phyloP scores from a whole-genome alignment of 2,329 filamentous ascomycete genomes.

The Beauveria sp. region DNA sequence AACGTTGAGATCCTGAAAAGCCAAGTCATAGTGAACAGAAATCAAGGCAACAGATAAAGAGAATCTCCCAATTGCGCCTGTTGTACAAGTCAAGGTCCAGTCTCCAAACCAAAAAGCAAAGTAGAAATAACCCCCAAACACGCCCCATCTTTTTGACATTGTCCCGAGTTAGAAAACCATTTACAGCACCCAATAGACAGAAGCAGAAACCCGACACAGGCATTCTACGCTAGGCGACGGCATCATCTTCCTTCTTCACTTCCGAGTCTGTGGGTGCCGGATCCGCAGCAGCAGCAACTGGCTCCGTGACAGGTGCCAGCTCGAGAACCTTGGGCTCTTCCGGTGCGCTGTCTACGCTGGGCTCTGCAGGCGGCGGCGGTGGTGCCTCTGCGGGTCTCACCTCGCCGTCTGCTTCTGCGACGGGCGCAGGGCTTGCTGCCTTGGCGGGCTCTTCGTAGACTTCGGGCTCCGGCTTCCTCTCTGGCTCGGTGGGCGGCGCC shows the following conservation, averaged over 20 bases:
- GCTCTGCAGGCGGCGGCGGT: not conserved
- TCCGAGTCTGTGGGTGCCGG: not conserved
- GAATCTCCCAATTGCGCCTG: slow-evolving; percentile 1
- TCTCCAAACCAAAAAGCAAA: not conserved
- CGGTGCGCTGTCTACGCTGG: not conserved
- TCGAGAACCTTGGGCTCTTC: slow-evolving; percentile 1
- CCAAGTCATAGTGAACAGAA: not conserved
- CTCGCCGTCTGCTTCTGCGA: slow-evolving; percentile 1
- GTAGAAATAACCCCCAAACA: not conserved
- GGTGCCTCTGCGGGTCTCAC: not conserved
- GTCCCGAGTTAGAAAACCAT: not conserved
- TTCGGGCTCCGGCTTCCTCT: not conserved
- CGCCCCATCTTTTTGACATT: not conserved
- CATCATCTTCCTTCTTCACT: not conserved
- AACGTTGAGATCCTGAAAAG: not conserved
- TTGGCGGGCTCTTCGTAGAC: not conserved
- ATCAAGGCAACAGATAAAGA: not conserved
- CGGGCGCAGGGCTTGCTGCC: not conserved
- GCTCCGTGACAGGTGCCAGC: not conserved
- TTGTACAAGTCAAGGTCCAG: slow-evolving; percentile 3
- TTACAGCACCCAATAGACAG: not conserved
- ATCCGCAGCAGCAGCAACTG: not conserved
- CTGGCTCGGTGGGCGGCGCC: not conserved
- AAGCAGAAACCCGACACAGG: not conserved
- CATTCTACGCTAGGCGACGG: not conserved